phyloP scores from a whole-genome alignment of 352 stramenopile genomes.

The Achlya hypogyna region DNA sequence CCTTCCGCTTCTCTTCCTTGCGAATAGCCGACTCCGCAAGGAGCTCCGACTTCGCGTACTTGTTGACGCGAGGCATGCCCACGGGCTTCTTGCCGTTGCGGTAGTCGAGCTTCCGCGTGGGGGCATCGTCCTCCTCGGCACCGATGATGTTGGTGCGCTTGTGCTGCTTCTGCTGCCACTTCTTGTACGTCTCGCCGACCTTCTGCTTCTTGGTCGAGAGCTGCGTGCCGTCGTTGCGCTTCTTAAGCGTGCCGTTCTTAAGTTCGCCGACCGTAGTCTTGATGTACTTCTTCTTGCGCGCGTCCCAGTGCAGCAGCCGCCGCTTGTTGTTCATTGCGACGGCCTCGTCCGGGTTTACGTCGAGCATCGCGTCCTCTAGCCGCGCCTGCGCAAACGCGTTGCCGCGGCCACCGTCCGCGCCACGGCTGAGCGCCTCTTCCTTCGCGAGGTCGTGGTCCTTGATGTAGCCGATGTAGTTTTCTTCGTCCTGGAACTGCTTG shows the following conservation, averaged over 20 bases:
- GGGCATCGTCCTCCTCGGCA: constrained; percentile 45
- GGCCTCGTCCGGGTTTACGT: constrained; percentile 97
- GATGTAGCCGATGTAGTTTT: constrained; percentile 83
- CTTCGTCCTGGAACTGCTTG: constrained; percentile 58
- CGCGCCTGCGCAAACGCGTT: constrained; percentile 75
- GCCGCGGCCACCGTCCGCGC: constrained; percentile 60
- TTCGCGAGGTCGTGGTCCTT: constrained; percentile 69
- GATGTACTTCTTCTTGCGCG: constrained; percentile 96
- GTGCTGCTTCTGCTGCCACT: constrained; percentile 88
- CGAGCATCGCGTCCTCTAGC: constrained; percentile 94
- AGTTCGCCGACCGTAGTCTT: constrained; percentile 89
- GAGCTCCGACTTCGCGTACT: constrained; percentile 69
- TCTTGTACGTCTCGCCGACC: constrained; percentile 89
- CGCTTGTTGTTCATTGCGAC: constrained; percentile 96
- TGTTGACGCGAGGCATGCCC: constrained; percentile 50
- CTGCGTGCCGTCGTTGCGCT: constrained; percentile 72
- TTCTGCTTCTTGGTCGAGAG: constrained; percentile 80
- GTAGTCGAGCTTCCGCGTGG: constrained; percentile 56
- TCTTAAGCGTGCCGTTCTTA: constrained; percentile 71
- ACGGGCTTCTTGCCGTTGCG: constrained; percentile 64
- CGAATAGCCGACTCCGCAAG: constrained; percentile 69
- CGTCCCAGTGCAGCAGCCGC: constrained; percentile 98
- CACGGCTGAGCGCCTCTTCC: constrained; percentile 64
- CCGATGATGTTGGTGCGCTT: constrained; percentile 68
- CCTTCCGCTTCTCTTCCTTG: constrained; percentile 80